Conservation (phyloP, 176 grass and related monocot species). For the Pontederia paniculata region DNA sequence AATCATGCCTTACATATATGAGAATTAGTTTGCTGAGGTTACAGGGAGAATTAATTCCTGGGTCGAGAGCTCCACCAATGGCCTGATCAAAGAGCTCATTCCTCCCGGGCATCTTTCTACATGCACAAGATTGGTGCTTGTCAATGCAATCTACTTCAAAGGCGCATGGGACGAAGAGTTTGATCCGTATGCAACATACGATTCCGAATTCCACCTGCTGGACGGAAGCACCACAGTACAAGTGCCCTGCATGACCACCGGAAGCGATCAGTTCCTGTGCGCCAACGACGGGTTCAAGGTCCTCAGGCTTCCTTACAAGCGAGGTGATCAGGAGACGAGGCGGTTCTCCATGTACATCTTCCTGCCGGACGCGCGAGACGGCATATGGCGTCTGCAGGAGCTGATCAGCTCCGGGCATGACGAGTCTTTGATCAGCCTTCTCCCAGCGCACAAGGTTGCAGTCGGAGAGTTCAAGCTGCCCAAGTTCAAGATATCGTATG, state of each 20-base stretch:
- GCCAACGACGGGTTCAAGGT: conserved; percentile 38
- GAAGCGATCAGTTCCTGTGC: conserved; percentile 28
- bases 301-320: conserved; percentile 30
- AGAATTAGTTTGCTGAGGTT: conserved; percentile 29
- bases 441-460: conserved; percentile 1
- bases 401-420: conserved; percentile 26
- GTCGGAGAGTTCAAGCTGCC: conserved; percentile 37
- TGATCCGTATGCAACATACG: conserved; percentile 14
- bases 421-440: conserved; percentile 20
- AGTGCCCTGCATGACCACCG: conserved; percentile 42
- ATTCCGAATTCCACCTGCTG: conserved; percentile 38
- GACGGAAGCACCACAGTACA: conserved; percentile 12
- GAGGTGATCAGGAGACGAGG: conserved; percentile 1
- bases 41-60: conserved; percentile 42
- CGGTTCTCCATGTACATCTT: conserved; percentile 54
- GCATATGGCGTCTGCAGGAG: conserved; percentile 25
- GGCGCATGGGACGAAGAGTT: conserved; percentile 46
- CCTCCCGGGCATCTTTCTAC: conserved; percentile 1
- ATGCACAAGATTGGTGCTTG: conserved; percentile 22
- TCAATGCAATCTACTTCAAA: conserved; percentile 82
- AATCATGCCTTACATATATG: not conserved
- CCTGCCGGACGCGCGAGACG: conserved; percentile 32
- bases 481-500: conserved; percentile 42
- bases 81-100: conserved; percentile 54
- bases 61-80: conserved; percentile 32